A percentile compares a stretch with the other conserved stretches of the same genome.
phyloP scores from a whole-genome alignment of 805 yeast genomes.

The Maudiozyma barnettii region DNA sequence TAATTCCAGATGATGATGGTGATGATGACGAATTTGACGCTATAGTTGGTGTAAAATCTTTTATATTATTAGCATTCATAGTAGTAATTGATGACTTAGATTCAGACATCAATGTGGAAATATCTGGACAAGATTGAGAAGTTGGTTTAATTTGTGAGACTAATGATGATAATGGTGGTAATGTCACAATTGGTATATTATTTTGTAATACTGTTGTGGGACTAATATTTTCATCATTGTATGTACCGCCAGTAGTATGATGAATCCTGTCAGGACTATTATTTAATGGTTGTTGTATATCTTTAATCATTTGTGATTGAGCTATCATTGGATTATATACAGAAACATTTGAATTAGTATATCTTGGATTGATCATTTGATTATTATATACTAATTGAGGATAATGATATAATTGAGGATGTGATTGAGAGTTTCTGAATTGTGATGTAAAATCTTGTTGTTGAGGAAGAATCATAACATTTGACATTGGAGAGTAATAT shows the following conservation, averaged over 20 bases:
- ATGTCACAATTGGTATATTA: not conserved
- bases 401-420: not conserved
- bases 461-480: not conserved
- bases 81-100: not conserved
- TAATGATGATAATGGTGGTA: not conserved
- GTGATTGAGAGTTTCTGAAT: not conserved
- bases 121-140: not conserved
- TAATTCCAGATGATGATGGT: not conserved
- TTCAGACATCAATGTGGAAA: not conserved
- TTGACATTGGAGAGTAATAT: not conserved
- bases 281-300: not conserved
- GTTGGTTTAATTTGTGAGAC: slow-evolving; percentile 1
- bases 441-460: no score
- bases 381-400: not conserved
- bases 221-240: not conserved
- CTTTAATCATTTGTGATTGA: not conserved
- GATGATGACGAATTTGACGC: not conserved
- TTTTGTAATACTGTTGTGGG: not conserved
- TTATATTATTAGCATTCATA: not conserved
- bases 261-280: not conserved
- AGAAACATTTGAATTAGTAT: not conserved
- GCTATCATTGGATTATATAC: not conserved
- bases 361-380: not conserved
- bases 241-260: not conserved
- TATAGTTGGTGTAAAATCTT: not conserved